Evolutionary conservation across 208 protist species (phyloP).

Genomic region (Acanthamoeba pearcei): DNA sequence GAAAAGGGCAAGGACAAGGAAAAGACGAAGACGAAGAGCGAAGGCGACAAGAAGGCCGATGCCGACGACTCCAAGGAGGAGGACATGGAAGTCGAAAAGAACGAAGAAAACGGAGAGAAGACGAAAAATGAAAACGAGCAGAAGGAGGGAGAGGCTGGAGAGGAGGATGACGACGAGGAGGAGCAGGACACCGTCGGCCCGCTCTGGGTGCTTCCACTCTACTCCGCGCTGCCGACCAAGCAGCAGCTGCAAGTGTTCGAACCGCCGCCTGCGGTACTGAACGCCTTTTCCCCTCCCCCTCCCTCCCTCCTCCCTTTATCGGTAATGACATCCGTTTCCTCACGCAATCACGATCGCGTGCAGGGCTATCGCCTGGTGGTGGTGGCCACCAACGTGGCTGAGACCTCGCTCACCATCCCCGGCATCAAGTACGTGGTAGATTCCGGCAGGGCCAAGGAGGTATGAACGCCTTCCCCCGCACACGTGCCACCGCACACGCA

Average conservation of each 20-base stretch:
- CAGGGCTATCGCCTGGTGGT: slow-evolving; percentile 93
- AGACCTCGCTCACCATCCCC: slow-evolving; percentile 99
- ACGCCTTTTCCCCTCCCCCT: background rate
- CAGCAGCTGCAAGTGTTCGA: slow-evolving; percentile 87
- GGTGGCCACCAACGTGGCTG: slow-evolving; percentile 99
- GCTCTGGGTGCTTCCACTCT: slow-evolving; percentile 98
- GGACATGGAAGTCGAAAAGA: slow-evolving; percentile 95
- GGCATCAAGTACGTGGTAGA: slow-evolving; percentile 97
- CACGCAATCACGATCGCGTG: background rate
- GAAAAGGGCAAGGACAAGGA: slow-evolving; percentile 84
- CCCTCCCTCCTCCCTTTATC: background rate
- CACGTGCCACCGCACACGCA: background rate
- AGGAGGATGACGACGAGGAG: slow-evolving; percentile 76
- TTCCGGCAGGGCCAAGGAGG: slow-evolving; percentile 86
- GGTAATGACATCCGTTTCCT: background rate
- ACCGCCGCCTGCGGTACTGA: background rate
- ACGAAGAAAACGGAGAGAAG: slow-evolving; percentile 87
- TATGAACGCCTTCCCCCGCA: background rate
- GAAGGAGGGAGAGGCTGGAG: slow-evolving; percentile 66
- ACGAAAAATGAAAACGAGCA: slow-evolving; percentile 64
- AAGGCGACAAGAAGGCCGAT: slow-evolving; percentile 99
- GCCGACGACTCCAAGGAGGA: slow-evolving; percentile 98
- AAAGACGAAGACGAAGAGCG: slow-evolving; percentile 92
- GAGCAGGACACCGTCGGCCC: slow-evolving; percentile 86
- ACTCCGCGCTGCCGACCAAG: slow-evolving; percentile 94